These are phyloP conservation scores for Nakazawaea wickerhamii DNA, from an alignment of 805 yeast genomes.

Conservation along the genomic window DNA sequence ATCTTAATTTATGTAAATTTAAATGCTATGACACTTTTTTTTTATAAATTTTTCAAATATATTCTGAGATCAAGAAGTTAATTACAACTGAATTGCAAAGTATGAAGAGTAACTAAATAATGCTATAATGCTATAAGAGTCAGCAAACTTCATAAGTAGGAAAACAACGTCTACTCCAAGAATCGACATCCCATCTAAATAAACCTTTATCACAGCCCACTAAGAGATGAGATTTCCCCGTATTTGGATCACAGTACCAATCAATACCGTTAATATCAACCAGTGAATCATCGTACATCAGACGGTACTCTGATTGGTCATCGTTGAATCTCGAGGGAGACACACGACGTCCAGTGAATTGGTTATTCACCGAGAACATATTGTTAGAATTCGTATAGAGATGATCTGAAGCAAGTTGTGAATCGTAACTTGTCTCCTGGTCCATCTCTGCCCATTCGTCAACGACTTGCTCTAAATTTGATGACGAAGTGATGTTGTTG, in stretches of 20 bases:
- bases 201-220: conserved; percentile 68
- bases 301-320: conserved; percentile 1
- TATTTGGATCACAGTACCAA: conserved; percentile 42
- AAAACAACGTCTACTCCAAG: conserved; percentile 56
- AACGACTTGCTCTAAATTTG: background rate
- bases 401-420: conserved; percentile 1
- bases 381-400: conserved; percentile 7
- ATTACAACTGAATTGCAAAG: too few relatives aligned
- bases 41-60: too few relatives aligned
- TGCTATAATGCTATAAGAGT: background rate
- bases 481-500: background rate
- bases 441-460: conserved; percentile 10
- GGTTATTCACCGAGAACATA: conserved; percentile 7
- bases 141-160: conserved; percentile 47
- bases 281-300: conserved; percentile 12
- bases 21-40: too few relatives aligned
- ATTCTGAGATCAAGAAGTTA: too few relatives aligned
- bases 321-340: background rate
- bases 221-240: conserved; percentile 42
- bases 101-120: background rate
- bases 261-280: conserved; percentile 57
- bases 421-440: conserved; percentile 6
- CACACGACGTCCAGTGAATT: conserved; percentile 8
- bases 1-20: background rate
- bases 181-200: conserved; percentile 63